phyloP scores from a whole-genome alignment of 2,329 filamentous ascomycete genomes.

The Ophiostoma tasmaniense region DNA sequence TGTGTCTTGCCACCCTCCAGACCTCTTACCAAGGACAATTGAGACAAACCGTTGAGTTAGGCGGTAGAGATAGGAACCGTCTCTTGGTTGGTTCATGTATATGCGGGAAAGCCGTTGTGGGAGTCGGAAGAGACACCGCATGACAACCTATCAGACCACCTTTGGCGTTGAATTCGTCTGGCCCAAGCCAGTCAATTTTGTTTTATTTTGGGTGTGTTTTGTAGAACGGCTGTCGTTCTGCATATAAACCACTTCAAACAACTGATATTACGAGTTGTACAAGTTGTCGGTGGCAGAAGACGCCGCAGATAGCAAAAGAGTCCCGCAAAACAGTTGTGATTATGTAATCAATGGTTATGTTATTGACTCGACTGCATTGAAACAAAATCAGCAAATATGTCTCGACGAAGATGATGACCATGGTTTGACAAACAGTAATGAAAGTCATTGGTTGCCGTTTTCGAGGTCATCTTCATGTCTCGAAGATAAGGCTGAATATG shows the following conservation, averaged over 20 bases:
- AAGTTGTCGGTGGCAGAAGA: neutral
- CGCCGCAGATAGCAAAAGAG: too few relatives aligned
- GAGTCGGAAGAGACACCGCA: neutral
- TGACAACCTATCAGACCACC: neutral
- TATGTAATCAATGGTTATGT: too few relatives aligned
- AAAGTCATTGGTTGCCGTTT: too few relatives aligned
- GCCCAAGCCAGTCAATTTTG: neutral
- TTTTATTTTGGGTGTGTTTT: neutral
- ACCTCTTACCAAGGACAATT: neutral
- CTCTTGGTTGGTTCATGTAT: neutral
- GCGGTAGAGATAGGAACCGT: neutral
- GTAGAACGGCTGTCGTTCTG: neutral
- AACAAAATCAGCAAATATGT: too few relatives aligned
- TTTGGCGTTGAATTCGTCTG: neutral
- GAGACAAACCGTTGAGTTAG: neutral
- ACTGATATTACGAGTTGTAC: too few relatives aligned
- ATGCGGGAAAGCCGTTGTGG: neutral
- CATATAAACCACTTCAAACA: neutral
- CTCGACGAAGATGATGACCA: too few relatives aligned
- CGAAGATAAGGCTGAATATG: neutral
- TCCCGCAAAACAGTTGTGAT: too few relatives aligned
- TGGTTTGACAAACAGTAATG: too few relatives aligned
- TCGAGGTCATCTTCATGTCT: neutral
- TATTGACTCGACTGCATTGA: too few relatives aligned
- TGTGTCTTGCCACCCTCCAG: neutral